Conservation (phyloP, 345 rosid species). For the Clausena lansium region DNA sequence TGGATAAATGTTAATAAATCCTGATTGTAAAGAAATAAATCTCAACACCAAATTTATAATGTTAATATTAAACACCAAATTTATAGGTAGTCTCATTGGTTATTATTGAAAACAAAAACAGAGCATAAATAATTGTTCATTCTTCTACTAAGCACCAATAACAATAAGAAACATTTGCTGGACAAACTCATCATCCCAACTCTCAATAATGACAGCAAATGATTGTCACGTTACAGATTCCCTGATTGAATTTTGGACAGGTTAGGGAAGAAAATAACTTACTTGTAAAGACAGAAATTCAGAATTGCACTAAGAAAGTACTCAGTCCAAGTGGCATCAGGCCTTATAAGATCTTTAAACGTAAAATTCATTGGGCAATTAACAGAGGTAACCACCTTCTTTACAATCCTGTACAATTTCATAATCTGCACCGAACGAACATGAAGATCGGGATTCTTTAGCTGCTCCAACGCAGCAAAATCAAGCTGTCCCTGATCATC, state of each 20-base stretch:
- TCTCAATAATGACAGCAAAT: neutral
- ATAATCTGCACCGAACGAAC: constrained; percentile 44
- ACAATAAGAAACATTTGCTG: too few relatives aligned
- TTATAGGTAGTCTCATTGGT: too few relatives aligned
- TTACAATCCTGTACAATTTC: constrained; percentile 48
- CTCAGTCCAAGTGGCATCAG: constrained; percentile 63
- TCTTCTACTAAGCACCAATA: too few relatives aligned
- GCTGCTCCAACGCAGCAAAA: constrained; percentile 67
- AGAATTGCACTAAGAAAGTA: constrained; percentile 71
- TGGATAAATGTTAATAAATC: too few relatives aligned
- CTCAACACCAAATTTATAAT: too few relatives aligned
- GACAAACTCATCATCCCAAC: neutral
- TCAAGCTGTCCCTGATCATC: constrained; percentile 82
- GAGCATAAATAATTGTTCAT: too few relatives aligned
- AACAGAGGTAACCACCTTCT: constrained; percentile 37
- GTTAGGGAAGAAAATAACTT: constrained; percentile 3
- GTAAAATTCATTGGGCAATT: constrained; percentile 55
- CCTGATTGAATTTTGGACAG: too few relatives aligned
- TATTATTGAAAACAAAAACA: too few relatives aligned
- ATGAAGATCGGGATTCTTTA: constrained; percentile 88
- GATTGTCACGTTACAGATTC: neutral
- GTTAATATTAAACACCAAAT: too few relatives aligned
- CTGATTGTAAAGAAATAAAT: too few relatives aligned
- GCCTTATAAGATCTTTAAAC: constrained; percentile 65
- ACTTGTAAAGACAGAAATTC: constrained; percentile 83